These are phyloP conservation scores for Stephania yunnanensis DNA, from an alignment of 164 flowering plant genomes.

Conservation along the genomic window DNA sequence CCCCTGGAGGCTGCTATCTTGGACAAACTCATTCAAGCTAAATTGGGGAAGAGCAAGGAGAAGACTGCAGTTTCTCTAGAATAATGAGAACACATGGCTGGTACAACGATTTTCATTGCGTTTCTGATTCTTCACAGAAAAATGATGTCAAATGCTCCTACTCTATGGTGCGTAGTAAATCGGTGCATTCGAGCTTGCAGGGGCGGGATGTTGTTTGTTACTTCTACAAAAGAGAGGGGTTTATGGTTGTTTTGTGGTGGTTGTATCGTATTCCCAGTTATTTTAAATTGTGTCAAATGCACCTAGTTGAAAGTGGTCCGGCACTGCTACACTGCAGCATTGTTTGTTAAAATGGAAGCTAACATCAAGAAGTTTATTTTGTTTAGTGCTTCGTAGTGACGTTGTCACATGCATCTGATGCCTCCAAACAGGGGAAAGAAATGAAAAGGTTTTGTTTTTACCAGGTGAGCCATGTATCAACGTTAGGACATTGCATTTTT, in stretches of 20 bases:
- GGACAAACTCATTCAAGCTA: constrained; percentile 88
- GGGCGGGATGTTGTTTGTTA: not conserved
- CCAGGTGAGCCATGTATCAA: not conserved
- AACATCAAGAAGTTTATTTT: not conserved
- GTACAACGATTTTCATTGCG: not conserved
- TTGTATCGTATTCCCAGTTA: not conserved
- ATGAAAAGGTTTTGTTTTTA: too few species aligned
- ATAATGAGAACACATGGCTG: not conserved
- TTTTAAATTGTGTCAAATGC: not conserved
- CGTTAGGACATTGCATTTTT: not conserved
- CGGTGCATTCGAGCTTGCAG: not conserved
- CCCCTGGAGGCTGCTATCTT: constrained; percentile 88
- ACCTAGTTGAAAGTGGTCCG: not conserved
- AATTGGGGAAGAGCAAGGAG: constrained; percentile 51
- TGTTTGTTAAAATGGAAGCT: not conserved
- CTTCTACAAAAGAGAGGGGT: not conserved
- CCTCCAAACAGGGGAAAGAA: too few species aligned
- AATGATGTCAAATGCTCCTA: not conserved
- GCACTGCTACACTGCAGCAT: not conserved
- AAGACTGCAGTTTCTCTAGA: constrained; percentile 22
- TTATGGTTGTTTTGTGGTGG: not conserved
- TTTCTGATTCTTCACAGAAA: not conserved
- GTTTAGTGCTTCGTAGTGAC: not conserved
- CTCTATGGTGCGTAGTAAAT: not conserved
- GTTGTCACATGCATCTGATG: too few species aligned